Evolutionary conservation across 805 yeast species (phyloP).

Genomic region (Kodamaea leandrae): DNA sequence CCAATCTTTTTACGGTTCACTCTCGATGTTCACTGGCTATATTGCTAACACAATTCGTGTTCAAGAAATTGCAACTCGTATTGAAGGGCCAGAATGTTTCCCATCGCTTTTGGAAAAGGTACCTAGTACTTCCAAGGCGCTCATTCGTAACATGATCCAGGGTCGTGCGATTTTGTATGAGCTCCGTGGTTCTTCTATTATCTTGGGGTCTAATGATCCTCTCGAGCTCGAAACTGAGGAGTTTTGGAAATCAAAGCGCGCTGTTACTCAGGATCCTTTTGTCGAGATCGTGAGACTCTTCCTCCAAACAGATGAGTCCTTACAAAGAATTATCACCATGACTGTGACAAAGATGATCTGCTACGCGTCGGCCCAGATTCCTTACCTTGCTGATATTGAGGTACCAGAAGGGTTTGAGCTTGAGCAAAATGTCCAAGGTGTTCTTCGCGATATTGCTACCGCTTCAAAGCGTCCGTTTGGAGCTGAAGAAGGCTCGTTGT

Average conservation of each 20-base stretch:
- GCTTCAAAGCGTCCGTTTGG: not conserved
- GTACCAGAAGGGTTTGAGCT: slow-evolving; percentile 25
- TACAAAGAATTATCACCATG: slow-evolving; percentile 32
- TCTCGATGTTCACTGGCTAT: slow-evolving; percentile 10
- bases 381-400: not conserved
- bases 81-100: slow-evolving; percentile 33
- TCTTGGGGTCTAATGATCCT: slow-evolving; percentile 12
- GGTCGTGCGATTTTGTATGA: slow-evolving; percentile 26
- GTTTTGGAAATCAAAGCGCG: slow-evolving; percentile 24
- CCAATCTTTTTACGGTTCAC: not conserved
- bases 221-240: slow-evolving; percentile 18
- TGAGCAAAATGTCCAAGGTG: slow-evolving; percentile 25
- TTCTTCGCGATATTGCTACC: not conserved
- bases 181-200: slow-evolving; percentile 10
- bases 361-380: not conserved
- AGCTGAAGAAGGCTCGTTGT: not conserved
- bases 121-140: slow-evolving; percentile 27
- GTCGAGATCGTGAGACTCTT: slow-evolving; percentile 39
- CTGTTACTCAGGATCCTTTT: slow-evolving; percentile 25
- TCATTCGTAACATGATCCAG: slow-evolving; percentile 45
- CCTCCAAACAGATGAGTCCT: slow-evolving; percentile 46
- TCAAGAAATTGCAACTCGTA: slow-evolving; percentile 57
- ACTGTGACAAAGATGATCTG: slow-evolving; percentile 26
- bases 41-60: slow-evolving; percentile 53
- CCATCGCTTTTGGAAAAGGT: slow-evolving; percentile 24